Evolutionary conservation across 768 basidiomycete species (phyloP), one percentile per base, ranked within the genome.

Genomic region (Holtermanniella nyarrowii): DNA sequence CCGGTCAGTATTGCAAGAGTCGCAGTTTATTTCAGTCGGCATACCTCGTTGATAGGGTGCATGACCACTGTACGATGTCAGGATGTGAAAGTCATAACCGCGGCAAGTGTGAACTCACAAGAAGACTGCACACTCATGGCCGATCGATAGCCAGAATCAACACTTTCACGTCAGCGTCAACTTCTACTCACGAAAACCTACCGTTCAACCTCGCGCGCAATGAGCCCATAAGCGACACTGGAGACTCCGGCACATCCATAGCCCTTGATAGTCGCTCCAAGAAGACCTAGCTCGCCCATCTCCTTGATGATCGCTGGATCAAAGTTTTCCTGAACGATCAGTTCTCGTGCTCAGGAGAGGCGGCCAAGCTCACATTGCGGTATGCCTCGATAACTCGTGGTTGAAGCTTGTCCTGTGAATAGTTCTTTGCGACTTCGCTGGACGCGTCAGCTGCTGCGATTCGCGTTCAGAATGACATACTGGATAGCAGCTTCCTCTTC

Each of bases 141-240:
- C 3, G 88, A 91, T 22, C 93, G 85, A 66, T 95, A 97, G 0
- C 93, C 93, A 2, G 91, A 96, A 68, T 99, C 93, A 37, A 97
- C 82, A 56, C 91, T 89, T 18, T 37, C 31, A 7, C 10, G 10
- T 37, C 31, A 37, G 31, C 31, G 31, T 37, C 31, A 37, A n/a
- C 31, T 37, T 16, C 20, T n/a, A 25, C 46, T 18, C 18, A 26
- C 5, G 7, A 22, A 12, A 14, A 49, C 59, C 45, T 39, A 86
- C 88, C 88, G 77, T 73, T 96, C 93, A 3, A 97, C 83, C 70
- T 96, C 93, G 39, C 93, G 77, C 3, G 88, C 87, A 61, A 97
- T 86, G 23, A 97, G 77, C 4, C 93, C 93, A 58, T 96, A 96
- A 1, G 93, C 86, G 11, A 96, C 90, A 60, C 82, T 84, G 60